These are phyloP conservation scores for Globisporangium nodosum DNA, from an alignment of 352 stramenopile species.

Conservation along the genomic window DNA sequence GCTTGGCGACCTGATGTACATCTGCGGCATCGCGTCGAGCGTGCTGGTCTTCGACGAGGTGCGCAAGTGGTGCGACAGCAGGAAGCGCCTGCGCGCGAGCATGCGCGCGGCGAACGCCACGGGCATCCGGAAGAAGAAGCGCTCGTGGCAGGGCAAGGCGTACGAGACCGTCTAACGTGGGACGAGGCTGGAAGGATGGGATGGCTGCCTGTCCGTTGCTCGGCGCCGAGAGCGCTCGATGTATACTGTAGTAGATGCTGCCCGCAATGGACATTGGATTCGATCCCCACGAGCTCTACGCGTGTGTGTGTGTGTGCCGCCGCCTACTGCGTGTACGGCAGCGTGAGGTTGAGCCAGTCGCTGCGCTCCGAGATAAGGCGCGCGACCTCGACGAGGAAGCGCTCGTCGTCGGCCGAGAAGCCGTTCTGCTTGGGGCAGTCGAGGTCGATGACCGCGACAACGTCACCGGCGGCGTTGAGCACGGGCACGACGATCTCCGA, in stretches of 20 bases:
- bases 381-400: constrained; percentile 54
- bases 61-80: constrained; percentile 83
- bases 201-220: too few relatives aligned
- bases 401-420: constrained; percentile 68
- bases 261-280: background rate
- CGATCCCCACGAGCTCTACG: background rate
- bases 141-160: constrained; percentile 62
- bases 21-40: constrained; percentile 89
- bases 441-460: constrained; percentile 74
- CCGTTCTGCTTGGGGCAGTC: constrained; percentile 67
- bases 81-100: constrained; percentile 23
- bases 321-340: constrained; percentile 43
- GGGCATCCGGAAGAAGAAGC: constrained; percentile 56
- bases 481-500: constrained; percentile 81
- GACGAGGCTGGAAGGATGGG: too few relatives aligned
- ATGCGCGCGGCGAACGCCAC: constrained; percentile 34
- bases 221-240: background rate
- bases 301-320: background rate
- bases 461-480: constrained; percentile 49
- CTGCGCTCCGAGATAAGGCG: constrained; percentile 47
- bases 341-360: constrained; percentile 59
- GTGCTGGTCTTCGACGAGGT: constrained; percentile 92
- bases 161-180: constrained; percentile 52
- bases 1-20: constrained; percentile 88
- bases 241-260: constrained; percentile 17